A percentile compares a stretch with the other conserved stretches of the same genome.
These are phyloP conservation scores for Rhinocladiella similis DNA, from an alignment of 2,329 filamentous ascomycete species.

Conservation along the genomic window DNA sequence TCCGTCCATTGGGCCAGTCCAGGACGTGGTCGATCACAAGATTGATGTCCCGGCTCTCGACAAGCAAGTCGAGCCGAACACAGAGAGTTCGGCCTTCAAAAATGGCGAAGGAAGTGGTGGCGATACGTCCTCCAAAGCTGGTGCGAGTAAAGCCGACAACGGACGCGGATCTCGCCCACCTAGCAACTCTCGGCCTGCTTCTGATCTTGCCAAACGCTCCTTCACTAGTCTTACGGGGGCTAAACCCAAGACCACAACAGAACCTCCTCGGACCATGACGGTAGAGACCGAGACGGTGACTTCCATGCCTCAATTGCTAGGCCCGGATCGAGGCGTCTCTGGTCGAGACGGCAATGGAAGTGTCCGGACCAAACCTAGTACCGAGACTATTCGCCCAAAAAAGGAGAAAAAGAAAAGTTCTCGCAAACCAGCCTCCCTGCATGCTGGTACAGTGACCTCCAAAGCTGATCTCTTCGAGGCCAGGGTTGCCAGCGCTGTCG, in stretches of 20 bases:
- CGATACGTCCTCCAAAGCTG: constrained; percentile 45
- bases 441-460: constrained; percentile 66
- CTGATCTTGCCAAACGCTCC: constrained; percentile 65
- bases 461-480: constrained; percentile 99
- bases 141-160: constrained; percentile 40
- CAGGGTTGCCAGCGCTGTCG: constrained; percentile 91
- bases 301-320: constrained; percentile 79
- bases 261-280: constrained; percentile 86
- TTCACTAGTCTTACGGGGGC: constrained; percentile 63
- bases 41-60: constrained; percentile 42
- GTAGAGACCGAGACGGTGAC: constrained; percentile 96
- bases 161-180: constrained; percentile 36
- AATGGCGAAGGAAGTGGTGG: constrained; percentile 39
- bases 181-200: constrained; percentile 46
- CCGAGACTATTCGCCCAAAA: constrained; percentile 92
- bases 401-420: constrained; percentile 83
- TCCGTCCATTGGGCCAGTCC: constrained; percentile 51
- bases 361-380: constrained; percentile 81
- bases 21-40: constrained; percentile 39
- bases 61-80: constrained; percentile 36
- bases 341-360: constrained; percentile 68
- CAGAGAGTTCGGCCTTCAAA: constrained; percentile 51
- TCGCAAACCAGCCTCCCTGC: constrained; percentile 67
- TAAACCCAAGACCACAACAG: constrained; percentile 70
- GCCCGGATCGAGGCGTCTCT: constrained; percentile 54